Percentiles rank a stretch among this genome's conserved stretches.
These are phyloP conservation scores for Triticum turgidum DNA, from an alignment of 176 grass and related monocot genomes.

Conservation along the genomic window DNA sequence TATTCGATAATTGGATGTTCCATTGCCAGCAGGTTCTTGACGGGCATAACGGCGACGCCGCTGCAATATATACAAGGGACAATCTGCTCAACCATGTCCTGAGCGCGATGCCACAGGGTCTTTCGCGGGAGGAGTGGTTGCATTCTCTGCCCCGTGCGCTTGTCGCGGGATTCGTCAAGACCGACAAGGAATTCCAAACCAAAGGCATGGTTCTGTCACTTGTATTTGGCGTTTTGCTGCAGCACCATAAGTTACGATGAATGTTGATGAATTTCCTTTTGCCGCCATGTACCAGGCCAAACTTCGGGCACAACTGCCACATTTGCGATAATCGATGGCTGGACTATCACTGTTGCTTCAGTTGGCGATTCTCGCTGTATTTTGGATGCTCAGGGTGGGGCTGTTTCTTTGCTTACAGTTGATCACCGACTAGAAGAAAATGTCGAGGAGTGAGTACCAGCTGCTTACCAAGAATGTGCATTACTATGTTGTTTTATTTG, in stretches of 20 bases:
- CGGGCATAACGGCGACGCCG: conserved; percentile 90
- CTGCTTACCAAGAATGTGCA: neutral
- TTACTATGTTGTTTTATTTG: neutral
- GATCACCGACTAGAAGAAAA: conserved; percentile 98
- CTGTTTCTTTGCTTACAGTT: conserved; percentile 84
- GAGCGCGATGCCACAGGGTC: conserved; percentile 61
- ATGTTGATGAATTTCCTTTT: conserved; percentile 1
- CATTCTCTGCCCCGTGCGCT: conserved; percentile 71
- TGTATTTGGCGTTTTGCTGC: neutral
- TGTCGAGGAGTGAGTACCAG: conserved; percentile 78
- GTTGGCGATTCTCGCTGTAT: conserved; percentile 95
- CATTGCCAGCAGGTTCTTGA: conserved; percentile 66
- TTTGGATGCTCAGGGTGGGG: conserved; percentile 77
- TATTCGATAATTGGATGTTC: neutral
- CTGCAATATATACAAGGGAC: conserved; percentile 92
- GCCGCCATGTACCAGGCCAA: conserved; percentile 54
- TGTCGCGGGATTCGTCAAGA: conserved; percentile 87
- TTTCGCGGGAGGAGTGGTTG: conserved; percentile 84
- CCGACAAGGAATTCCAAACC: conserved; percentile 89
- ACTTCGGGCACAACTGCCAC: conserved; percentile 94
- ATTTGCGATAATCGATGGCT: conserved; percentile 94
- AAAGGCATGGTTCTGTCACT: conserved; percentile 52
- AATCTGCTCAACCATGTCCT: conserved; percentile 92
- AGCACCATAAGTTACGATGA: neutral
- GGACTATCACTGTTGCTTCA: conserved; percentile 94